These are phyloP conservation scores for Candida sithepensis DNA, from an alignment of 805 yeast species.

Conservation along the genomic window DNA sequence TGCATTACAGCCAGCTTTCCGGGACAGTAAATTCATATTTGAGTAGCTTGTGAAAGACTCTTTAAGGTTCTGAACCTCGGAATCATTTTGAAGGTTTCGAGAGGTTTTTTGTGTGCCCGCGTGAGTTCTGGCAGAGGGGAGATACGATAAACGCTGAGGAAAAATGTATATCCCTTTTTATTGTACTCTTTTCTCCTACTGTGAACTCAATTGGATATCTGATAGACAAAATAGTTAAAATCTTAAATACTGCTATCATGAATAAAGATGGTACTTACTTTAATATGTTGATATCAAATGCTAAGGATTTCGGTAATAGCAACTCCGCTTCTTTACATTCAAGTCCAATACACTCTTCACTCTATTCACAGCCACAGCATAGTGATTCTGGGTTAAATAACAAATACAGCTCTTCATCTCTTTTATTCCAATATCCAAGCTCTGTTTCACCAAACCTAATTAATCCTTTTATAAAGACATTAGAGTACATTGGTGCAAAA, in stretches of 20 bases:
- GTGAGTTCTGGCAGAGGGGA: background rate
- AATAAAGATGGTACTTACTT: conserved; percentile 8
- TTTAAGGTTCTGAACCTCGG: too few relatives aligned
- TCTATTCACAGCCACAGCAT: conserved; percentile 10
- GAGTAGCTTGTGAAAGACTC: too few relatives aligned
- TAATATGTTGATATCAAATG: conserved; percentile 13
- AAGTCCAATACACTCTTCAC: conserved; percentile 21
- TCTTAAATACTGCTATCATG: background rate
- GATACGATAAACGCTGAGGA: background rate
- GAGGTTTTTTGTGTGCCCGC: background rate
- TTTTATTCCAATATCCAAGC: conserved; percentile 20
- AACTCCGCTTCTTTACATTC: conserved; percentile 18
- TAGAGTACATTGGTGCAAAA: conserved; percentile 24
- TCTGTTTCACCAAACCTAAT: conserved; percentile 17
- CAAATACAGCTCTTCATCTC: conserved; percentile 6
- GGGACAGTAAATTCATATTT: too few relatives aligned
- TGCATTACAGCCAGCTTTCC: too few relatives aligned
- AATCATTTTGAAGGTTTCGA: too few relatives aligned
- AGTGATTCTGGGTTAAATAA: background rate
- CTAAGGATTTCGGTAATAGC: conserved; percentile 9
- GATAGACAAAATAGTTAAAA: too few relatives aligned
- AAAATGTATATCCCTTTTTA: background rate
- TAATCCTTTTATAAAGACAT: conserved; percentile 21
- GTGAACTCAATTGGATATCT: too few relatives aligned
- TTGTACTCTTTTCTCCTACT: too few relatives aligned